phyloP scores from a whole-genome alignment of 352 stramenopile species.

The Globisporangium recalcitrans region DNA sequence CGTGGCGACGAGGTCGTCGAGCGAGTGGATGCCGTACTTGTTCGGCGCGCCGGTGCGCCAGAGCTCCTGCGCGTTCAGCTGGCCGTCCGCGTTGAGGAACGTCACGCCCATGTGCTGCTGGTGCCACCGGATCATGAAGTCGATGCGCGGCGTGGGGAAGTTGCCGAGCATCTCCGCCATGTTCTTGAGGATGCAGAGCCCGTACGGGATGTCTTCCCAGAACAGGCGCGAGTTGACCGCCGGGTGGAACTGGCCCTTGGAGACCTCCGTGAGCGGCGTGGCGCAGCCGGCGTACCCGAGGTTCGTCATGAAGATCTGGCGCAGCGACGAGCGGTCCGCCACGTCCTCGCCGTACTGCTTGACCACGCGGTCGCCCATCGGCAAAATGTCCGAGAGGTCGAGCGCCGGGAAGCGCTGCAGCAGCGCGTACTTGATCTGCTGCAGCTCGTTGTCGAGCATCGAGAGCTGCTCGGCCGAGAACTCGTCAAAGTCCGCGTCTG shows the following conservation, averaged over 20 bases:
- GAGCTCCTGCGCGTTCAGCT: slow-evolving; percentile 87
- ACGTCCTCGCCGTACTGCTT: slow-evolving; percentile 92
- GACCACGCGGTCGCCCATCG: slow-evolving; percentile 87
- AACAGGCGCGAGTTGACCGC: slow-evolving; percentile 86
- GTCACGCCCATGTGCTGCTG: slow-evolving; percentile 88
- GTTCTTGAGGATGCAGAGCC: slow-evolving; percentile 91
- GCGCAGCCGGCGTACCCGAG: slow-evolving; percentile 86
- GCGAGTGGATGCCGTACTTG: slow-evolving; percentile 89
- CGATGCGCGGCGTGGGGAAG: slow-evolving; percentile 89
- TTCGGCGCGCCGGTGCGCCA: slow-evolving; percentile 86
- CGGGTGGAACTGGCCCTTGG: slow-evolving; percentile 69
- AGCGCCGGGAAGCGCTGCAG: slow-evolving; percentile 88
- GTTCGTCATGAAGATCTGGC: slow-evolving; percentile 90
- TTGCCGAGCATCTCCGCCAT: slow-evolving; percentile 91
- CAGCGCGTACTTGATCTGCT: slow-evolving; percentile 89
- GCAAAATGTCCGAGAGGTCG: slow-evolving; percentile 87
- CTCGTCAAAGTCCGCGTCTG: slow-evolving; percentile 90
- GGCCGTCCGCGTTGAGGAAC: slow-evolving; percentile 82
- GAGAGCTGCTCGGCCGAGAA: slow-evolving; percentile 89
- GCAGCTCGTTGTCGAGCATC: slow-evolving; percentile 92
- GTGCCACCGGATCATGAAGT: slow-evolving; percentile 93
- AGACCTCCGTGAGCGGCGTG: slow-evolving; percentile 83
- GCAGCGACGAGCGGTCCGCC: slow-evolving; percentile 77
- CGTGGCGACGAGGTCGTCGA: slow-evolving; percentile 88
- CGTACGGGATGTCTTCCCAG: slow-evolving; percentile 92